phyloP scores from a whole-genome alignment of 2,329 filamentous ascomycete species.

The Xylaria sp. region DNA sequence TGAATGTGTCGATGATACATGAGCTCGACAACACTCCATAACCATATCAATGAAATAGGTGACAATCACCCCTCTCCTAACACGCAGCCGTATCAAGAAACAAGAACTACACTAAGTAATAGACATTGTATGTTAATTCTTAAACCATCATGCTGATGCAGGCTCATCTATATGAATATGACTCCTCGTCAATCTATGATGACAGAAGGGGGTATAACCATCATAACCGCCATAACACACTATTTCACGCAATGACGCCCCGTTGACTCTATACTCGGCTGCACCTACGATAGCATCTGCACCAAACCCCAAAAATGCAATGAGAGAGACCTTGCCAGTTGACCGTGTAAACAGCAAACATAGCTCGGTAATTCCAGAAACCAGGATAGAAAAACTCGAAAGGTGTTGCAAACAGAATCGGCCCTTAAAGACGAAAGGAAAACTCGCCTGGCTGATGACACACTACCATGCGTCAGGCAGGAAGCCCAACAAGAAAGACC shows the following conservation, averaged over 20 bases:
- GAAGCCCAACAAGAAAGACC: neutral
- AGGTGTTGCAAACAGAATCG: neutral
- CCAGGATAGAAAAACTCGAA: neutral
- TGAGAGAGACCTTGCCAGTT: neutral
- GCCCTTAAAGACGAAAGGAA: neutral
- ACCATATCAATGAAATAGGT: no score
- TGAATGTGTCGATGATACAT: no score
- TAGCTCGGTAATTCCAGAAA: neutral
- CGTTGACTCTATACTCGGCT: neutral
- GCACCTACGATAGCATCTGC: neutral
- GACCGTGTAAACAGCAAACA: neutral
- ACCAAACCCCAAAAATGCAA: neutral
- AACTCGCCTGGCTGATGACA: neutral
- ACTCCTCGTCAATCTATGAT: neutral
- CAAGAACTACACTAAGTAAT: neutral
- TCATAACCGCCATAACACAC: neutral
- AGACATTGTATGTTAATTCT: neutral
- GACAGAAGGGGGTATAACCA: neutral
- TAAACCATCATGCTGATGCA: neutral
- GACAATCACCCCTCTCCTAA: no score
- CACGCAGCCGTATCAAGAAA: no score
- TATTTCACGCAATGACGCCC: neutral
- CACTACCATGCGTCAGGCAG: no score
- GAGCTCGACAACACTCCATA: no score
- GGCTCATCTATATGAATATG: neutral